These are phyloP conservation scores for Ophiocordyceps camponoti-floridani DNA, from an alignment of 2,329 filamentous ascomycete genomes.

Conservation along the genomic window DNA sequence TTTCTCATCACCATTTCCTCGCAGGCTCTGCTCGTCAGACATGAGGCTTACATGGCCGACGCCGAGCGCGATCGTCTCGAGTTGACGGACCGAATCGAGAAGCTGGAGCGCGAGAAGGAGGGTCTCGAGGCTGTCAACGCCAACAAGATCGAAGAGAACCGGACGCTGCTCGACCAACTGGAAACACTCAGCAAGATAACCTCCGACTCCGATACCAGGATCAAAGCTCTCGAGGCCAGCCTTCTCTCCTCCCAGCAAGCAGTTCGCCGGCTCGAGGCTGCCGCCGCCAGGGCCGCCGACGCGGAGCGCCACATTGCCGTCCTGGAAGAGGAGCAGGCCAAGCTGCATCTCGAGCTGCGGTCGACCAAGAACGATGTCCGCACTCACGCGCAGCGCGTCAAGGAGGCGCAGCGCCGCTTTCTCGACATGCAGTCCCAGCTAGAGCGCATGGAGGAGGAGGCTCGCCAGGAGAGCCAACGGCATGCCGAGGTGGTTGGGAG, in stretches of 20 bases:
- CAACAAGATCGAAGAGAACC: slow-evolving; percentile 66
- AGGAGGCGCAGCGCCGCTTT: slow-evolving; percentile 65
- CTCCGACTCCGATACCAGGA: slow-evolving; percentile 60
- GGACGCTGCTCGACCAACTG: slow-evolving; percentile 62
- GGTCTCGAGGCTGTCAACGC: slow-evolving; percentile 62
- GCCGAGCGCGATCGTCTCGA: slow-evolving; percentile 69
- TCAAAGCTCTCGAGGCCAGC: slow-evolving; percentile 58
- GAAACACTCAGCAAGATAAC: slow-evolving; percentile 70
- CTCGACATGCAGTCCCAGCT: slow-evolving; percentile 70
- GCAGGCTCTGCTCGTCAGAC: slow-evolving; percentile 77
- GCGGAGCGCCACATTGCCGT: slow-evolving; percentile 65
- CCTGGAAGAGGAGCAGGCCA: slow-evolving; percentile 66
- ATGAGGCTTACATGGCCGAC: slow-evolving; percentile 88
- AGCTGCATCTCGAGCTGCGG: slow-evolving; percentile 49
- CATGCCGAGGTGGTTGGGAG: slow-evolving; percentile 67
- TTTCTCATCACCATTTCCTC: slow-evolving; percentile 12
- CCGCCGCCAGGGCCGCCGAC: slow-evolving; percentile 56
- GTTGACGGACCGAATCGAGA: slow-evolving; percentile 55
- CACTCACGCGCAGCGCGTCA: slow-evolving; percentile 67
- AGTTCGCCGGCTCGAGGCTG: slow-evolving; percentile 53
- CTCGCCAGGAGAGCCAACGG: slow-evolving; percentile 59
- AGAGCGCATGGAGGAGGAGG: slow-evolving; percentile 73
- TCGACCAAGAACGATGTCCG: slow-evolving; percentile 57
- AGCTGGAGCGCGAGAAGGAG: slow-evolving; percentile 57
- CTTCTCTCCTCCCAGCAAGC: slow-evolving; percentile 64